Percentiles rank a stretch among this genome's conserved stretches.
Conservation (phyloP, 2,329 filamentous ascomycete genomes). For the Raffaelea arxii region DNA sequence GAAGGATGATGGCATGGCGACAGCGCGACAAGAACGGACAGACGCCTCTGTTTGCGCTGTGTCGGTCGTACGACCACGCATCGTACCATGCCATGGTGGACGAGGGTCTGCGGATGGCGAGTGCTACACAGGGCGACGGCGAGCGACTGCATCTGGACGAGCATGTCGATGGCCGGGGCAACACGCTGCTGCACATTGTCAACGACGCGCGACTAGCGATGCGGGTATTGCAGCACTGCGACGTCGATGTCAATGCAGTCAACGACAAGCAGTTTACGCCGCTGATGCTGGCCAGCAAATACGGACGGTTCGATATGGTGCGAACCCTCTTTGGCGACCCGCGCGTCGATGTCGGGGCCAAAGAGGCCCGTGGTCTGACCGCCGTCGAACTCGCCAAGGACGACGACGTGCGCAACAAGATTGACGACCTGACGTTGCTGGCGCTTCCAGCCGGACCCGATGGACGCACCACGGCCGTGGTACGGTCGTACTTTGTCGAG, state of each 20-base stretch:
- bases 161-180: slow-evolving; percentile 86
- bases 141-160: slow-evolving; percentile 82
- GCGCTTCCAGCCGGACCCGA: slow-evolving; percentile 62
- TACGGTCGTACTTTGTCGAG: slow-evolving; percentile 93
- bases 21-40: slow-evolving; percentile 93
- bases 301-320: slow-evolving; percentile 89
- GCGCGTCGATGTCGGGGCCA: slow-evolving; percentile 73
- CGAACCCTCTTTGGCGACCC: slow-evolving; percentile 78
- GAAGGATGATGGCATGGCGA: slow-evolving; percentile 73
- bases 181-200: slow-evolving; percentile 91
- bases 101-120: slow-evolving; percentile 66
- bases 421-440: slow-evolving; percentile 86
- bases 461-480: slow-evolving; percentile 80
- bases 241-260: slow-evolving; percentile 90
- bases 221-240: slow-evolving; percentile 70
- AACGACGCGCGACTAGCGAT: slow-evolving; percentile 72
- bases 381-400: slow-evolving; percentile 96
- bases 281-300: slow-evolving; percentile 97
- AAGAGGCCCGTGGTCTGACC: slow-evolving; percentile 79
- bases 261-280: slow-evolving; percentile 95
- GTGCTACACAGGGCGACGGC: slow-evolving; percentile 63
- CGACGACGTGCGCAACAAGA: slow-evolving; percentile 91
- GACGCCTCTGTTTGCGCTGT: slow-evolving; percentile 92
- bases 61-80: slow-evolving; percentile 87
- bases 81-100: slow-evolving; percentile 84